phyloP scores from a whole-genome alignment of 2,329 filamentous ascomycete species.

The Coniochaeta sp. region DNA sequence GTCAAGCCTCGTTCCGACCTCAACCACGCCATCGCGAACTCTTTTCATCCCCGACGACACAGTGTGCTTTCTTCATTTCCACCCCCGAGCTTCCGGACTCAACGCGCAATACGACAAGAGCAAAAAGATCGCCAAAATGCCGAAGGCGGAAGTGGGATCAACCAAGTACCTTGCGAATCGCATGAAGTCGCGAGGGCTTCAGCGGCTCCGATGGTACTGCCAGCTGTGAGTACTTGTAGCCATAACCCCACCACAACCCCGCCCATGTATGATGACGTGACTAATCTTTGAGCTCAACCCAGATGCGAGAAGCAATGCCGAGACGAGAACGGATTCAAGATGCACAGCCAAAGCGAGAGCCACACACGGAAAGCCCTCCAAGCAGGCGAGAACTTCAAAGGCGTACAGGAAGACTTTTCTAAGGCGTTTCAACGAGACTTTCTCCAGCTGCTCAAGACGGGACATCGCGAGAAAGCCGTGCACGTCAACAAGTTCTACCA shows the following conservation, averaged over 20 bases:
- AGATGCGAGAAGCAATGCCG: slow-evolving; percentile 34
- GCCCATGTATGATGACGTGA: no score
- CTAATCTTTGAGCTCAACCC: background rate
- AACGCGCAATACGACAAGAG: background rate
- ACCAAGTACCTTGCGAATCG: slow-evolving; percentile 89
- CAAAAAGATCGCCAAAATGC: slow-evolving; percentile 53
- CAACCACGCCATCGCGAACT: background rate
- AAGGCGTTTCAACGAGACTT: slow-evolving; percentile 79
- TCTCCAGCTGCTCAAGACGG: slow-evolving; percentile 65
- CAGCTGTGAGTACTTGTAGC: slow-evolving; percentile 61
- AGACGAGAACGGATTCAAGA: slow-evolving; percentile 88
- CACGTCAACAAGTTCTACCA: slow-evolving; percentile 93
- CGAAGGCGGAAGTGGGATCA: slow-evolving; percentile 83
- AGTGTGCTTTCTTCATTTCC: background rate
- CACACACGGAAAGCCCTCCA: slow-evolving; percentile 87
- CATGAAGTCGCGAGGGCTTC: slow-evolving; percentile 73
- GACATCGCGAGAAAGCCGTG: slow-evolving; percentile 85
- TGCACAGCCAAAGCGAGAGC: slow-evolving; percentile 76
- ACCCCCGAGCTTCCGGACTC: background rate
- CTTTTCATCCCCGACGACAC: background rate
- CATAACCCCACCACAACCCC: no score
- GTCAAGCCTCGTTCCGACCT: background rate
- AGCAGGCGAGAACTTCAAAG: slow-evolving; percentile 79
- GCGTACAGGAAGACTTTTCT: slow-evolving; percentile 78
- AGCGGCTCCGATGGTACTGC: slow-evolving; percentile 88